Evolutionary conservation across 768 basidiomycete genomes (phyloP).

Genomic region (Lanmaoa pseudosensibilis): DNA sequence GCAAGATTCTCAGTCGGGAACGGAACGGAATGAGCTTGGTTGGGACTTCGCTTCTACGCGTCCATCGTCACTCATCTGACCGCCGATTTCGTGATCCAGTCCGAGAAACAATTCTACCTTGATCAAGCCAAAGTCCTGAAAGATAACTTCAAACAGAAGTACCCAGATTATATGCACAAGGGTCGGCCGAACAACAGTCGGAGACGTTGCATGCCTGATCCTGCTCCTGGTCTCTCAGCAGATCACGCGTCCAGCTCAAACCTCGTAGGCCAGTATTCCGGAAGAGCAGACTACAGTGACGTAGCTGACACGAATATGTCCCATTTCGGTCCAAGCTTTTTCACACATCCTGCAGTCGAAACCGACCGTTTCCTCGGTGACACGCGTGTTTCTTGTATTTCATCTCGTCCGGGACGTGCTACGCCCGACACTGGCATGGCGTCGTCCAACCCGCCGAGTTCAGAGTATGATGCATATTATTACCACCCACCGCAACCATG

Average conservation of each 20-base stretch:
- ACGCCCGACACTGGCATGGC: slow-evolving; percentile 28
- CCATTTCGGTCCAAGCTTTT: slow-evolving; percentile 9
- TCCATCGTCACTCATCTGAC: slow-evolving; percentile 16
- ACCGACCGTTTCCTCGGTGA: slow-evolving; percentile 28
- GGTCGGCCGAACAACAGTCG: slow-evolving; percentile 86
- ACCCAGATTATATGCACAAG: slow-evolving; percentile 88
- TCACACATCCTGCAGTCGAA: slow-evolving; percentile 19
- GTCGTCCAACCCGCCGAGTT: slow-evolving; percentile 20
- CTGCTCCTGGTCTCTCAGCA: slow-evolving; percentile 26
- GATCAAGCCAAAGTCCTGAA: slow-evolving; percentile 85
- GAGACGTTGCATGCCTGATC: slow-evolving; percentile 51
- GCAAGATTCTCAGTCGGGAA: slow-evolving; percentile 83
- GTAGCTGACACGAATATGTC: slow-evolving; percentile 24
- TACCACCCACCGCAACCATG: slow-evolving; percentile 19
- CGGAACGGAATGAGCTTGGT: slow-evolving; percentile 82
- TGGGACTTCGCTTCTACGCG: slow-evolving; percentile 26
- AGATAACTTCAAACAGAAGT: slow-evolving; percentile 80
- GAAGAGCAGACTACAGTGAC: slow-evolving; percentile 35
- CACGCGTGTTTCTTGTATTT: slow-evolving; percentile 23
- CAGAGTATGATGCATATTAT: slow-evolving; percentile 23
- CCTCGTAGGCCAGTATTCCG: slow-evolving; percentile 32
- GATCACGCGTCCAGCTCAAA: slow-evolving; percentile 35
- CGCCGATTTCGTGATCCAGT: slow-evolving; percentile 37
- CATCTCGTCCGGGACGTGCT: slow-evolving; percentile 24
- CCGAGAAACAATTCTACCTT: slow-evolving; percentile 84